Evolutionary conservation across 2,329 filamentous ascomycete species (phyloP).

Genomic region (Aulographum hederae): DNA sequence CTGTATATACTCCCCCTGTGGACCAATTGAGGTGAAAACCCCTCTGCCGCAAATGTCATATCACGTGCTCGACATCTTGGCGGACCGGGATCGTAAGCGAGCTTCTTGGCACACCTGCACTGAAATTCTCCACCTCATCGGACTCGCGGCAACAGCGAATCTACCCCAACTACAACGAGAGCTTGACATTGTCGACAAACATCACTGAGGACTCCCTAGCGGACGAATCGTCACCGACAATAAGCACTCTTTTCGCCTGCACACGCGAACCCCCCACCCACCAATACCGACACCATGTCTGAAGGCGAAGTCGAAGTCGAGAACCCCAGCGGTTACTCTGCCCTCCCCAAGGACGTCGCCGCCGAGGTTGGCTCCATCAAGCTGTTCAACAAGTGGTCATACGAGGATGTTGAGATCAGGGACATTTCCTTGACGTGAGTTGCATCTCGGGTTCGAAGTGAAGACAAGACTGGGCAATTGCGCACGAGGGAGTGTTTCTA

Average conservation of each 20-base stretch:
- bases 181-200: constrained; percentile 4
- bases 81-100: too few species aligned
- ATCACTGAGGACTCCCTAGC: constrained; percentile 6
- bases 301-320: constrained; percentile 92
- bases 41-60: too few species aligned
- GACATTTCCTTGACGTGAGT: constrained; percentile 99
- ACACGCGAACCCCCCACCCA: constrained; percentile 16
- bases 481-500: not conserved
- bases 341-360: constrained; percentile 85
- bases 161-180: constrained; percentile 1
- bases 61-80: too few species aligned
- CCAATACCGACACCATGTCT: constrained; percentile 87
- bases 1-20: too few species aligned
- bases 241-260: constrained; percentile 3
- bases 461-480: not conserved
- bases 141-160: too few species aligned
- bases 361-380: constrained; percentile 82
- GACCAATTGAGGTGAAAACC: too few species aligned
- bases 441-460: too few species aligned
- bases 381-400: constrained; percentile 95
- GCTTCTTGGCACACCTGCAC: too few species aligned
- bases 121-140: too few species aligned
- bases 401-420: constrained; percentile 98
- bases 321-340: constrained; percentile 52
- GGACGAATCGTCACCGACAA: constrained; percentile 7